These are phyloP conservation scores for Aspergillus hiratsukae DNA, from an alignment of 2,329 filamentous ascomycete species.

Conservation along the genomic window DNA sequence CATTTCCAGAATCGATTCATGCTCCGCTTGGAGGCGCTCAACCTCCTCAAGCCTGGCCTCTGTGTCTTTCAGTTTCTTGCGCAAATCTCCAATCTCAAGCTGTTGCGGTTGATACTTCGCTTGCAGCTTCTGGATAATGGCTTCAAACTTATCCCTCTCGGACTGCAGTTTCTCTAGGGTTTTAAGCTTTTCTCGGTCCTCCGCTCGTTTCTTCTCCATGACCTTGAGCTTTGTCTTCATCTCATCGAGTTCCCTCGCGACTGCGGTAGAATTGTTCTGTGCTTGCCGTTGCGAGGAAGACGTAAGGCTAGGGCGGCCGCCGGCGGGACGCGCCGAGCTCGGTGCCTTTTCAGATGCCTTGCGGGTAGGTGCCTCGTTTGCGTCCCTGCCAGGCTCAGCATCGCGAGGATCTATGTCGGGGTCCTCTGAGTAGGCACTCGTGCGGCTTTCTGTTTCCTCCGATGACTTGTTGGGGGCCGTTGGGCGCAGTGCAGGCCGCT, in stretches of 20 bases:
- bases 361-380: slow-evolving; percentile 16
- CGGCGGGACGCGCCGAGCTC: slow-evolving; percentile 19
- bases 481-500: slow-evolving; percentile 32
- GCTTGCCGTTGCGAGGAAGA: slow-evolving; percentile 40
- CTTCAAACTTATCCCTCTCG: slow-evolving; percentile 55
- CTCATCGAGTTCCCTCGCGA: slow-evolving; percentile 72
- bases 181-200: slow-evolving; percentile 82
- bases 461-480: slow-evolving; percentile 21
- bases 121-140: slow-evolving; percentile 85
- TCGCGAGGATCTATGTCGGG: slow-evolving; percentile 25
- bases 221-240: slow-evolving; percentile 82
- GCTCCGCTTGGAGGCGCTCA: slow-evolving; percentile 72
- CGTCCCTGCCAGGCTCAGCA: slow-evolving; percentile 18
- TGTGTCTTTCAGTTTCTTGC: slow-evolving; percentile 72
- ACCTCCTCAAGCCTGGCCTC: slow-evolving; percentile 65
- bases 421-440: slow-evolving; percentile 27
- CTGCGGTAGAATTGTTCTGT: slow-evolving; percentile 39
- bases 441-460: slow-evolving; percentile 23
- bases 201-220: slow-evolving; percentile 78
- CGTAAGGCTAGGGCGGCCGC: slow-evolving; percentile 24
- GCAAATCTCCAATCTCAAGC: slow-evolving; percentile 70
- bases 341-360: slow-evolving; percentile 22
- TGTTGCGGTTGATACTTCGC: slow-evolving; percentile 82
- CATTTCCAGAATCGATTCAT: slow-evolving; percentile 80
- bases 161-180: slow-evolving; percentile 69